Percentiles rank a stretch among this genome's conserved stretches.
Conservation (phyloP, 148 eudicot species). For the Polygonum aviculare region DNA sequence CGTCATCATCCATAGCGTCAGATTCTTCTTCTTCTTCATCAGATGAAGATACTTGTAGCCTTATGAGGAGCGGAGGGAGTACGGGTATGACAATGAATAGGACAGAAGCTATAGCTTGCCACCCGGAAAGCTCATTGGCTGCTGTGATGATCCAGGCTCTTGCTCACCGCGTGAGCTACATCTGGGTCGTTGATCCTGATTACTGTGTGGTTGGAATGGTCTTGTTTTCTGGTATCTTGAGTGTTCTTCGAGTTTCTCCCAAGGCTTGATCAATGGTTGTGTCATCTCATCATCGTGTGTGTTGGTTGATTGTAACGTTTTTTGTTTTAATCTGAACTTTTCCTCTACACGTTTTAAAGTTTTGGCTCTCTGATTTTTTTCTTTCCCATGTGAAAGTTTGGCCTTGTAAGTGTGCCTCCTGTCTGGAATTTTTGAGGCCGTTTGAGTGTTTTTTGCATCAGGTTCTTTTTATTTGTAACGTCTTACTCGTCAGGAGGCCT, state of each 20-base stretch:
- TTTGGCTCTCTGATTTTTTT: neutral
- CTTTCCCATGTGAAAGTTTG: neutral
- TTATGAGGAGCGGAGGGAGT: constrained; percentile 1
- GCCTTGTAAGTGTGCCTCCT: neutral
- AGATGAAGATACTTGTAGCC: constrained; percentile 54
- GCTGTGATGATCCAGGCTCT: constrained; percentile 94
- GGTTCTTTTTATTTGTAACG: neutral
- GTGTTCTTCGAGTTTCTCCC: constrained; percentile 31
- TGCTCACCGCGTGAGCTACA: constrained; percentile 59
- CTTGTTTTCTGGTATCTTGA: constrained; percentile 57
- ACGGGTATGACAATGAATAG: constrained; percentile 31
- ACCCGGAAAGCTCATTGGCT: constrained; percentile 63
- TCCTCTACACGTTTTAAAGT: neutral
- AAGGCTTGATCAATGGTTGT: neutral
- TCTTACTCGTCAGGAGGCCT: neutral
- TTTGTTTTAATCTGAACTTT: neutral
- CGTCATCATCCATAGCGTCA: neutral
- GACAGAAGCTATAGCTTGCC: constrained; percentile 56
- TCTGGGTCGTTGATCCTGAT: constrained; percentile 76
- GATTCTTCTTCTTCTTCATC: constrained; percentile 37
- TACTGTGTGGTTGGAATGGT: constrained; percentile 59
- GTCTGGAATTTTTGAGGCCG: neutral
- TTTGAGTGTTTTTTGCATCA: neutral
- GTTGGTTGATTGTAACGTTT: neutral
- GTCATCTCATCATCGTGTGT: neutral